Conservation (phyloP, 495 filamentous ascomycete species). For the Tetracladium setigerum region DNA sequence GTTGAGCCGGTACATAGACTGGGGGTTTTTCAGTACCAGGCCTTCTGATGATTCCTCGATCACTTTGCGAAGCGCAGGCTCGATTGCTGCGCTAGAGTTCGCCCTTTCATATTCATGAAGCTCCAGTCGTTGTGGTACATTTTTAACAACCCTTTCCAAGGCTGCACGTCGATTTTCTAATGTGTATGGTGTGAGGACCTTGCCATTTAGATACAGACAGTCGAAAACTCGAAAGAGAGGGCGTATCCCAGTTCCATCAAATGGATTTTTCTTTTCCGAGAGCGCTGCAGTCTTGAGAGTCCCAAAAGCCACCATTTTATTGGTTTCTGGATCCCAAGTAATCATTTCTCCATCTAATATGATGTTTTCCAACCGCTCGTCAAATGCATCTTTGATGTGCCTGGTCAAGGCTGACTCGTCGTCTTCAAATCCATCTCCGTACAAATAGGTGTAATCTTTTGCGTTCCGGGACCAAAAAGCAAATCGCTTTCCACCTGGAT, state of each 20-base stretch:
- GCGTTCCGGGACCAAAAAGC: conserved; percentile 93
- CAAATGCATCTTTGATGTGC: conserved; percentile 72
- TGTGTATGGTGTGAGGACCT: conserved; percentile 70
- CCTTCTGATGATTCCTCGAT: conserved; percentile 87
- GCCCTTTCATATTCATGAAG: conserved; percentile 69
- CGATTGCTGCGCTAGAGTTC: conserved; percentile 60
- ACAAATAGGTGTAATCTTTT: conserved; percentile 95
- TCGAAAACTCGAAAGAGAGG: conserved; percentile 85
- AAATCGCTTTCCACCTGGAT: conserved; percentile 67
- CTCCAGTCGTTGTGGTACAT: conserved; percentile 69
- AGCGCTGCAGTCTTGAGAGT: conserved; percentile 90
- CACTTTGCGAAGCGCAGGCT: conserved; percentile 69
- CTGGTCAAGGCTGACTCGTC: conserved; percentile 72
- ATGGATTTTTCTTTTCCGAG: conserved; percentile 72
- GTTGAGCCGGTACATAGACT: conserved; percentile 78
- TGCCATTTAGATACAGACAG: conserved; percentile 80
- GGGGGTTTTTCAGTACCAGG: conserved; percentile 88
- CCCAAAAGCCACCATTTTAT: conserved; percentile 82
- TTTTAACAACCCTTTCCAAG: conserved; percentile 55
- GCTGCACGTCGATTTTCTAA: conserved; percentile 76
- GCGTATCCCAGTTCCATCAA: conserved; percentile 56
- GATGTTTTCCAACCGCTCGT: conserved; percentile 66
- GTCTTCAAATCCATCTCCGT: conserved; percentile 71
- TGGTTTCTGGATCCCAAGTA: conserved; percentile 87
- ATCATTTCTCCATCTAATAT: conserved; percentile 99